Base-by-base conservation (phyloP, 78 protist species). In the Diacronema lutheri region DNA sequence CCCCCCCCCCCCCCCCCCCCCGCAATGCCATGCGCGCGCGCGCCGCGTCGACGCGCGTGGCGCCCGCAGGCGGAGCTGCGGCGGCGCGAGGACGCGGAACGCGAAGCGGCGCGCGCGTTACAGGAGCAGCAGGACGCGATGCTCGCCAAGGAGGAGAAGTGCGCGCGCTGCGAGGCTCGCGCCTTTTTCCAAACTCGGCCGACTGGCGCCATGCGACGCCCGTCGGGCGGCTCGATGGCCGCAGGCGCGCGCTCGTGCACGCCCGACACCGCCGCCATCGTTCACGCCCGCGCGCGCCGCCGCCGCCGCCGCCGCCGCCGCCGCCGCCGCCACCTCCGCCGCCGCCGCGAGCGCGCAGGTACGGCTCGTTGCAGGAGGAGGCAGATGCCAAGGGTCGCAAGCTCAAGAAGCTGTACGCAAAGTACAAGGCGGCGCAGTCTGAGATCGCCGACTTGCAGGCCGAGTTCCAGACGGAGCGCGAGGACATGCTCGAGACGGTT, bases 401-500 rank as follows among this genome's bases (percentile, higher is more conserved):
- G 88, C 78, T 91, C 31, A 76, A 82, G 88, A 82, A 86, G 85
- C 73, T 84, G 20, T 89, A 20, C 61, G 7, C 68, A 69, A 80
- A 84, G 76, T 41, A 26, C 64, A 55, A 93, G 76, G 68, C 81
- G 85, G 88, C 73, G 38, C 40, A 78, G 69, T 55, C 66, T 64
- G 86, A 89, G 85, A 78, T 81, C 12, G 7, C 40, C n/a, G 92
- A 91, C n/a, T 16, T 87, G 83, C 84, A 88, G 81, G 29, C 69
- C 33, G 90, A 89, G 69, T 80, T 68, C 46, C 50, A 78, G 72
- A 74, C 71, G 31, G 90, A 89, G 65, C 44, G 56, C 68, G 90
- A 73, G 55, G 88, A 85, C 79, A 81, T 92, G 35, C 78, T 86
- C 55, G 90, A 88, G 31, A 79, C 89, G 33, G 86, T n/a, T n/a